phyloP scores from a whole-genome alignment of 768 basidiomycete genomes.

The Tephrocybe sp. region DNA sequence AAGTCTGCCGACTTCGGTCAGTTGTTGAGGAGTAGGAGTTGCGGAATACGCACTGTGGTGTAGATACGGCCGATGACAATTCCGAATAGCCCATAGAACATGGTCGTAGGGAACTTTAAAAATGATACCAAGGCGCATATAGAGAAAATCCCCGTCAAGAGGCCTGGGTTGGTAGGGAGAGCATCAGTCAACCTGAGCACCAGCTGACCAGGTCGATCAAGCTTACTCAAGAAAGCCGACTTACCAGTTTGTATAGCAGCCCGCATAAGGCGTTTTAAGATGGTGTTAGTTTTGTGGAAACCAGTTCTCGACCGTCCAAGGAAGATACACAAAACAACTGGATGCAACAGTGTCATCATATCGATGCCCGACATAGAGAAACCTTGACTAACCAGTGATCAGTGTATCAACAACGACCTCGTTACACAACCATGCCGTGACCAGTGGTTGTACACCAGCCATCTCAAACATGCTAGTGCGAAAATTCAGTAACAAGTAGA shows the following conservation, averaged over 20 bases:
- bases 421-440: conserved; percentile 18
- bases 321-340: conserved; percentile 15
- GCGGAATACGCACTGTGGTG: conserved; percentile 22
- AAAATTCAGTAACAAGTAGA: neutral
- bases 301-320: conserved; percentile 28
- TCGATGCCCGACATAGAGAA: neutral
- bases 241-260: conserved; percentile 31
- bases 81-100: conserved; percentile 30
- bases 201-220: neutral
- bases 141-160: conserved; percentile 30
- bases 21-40: neutral
- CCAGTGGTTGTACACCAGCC: conserved; percentile 5
- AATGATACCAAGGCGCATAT: conserved; percentile 26
- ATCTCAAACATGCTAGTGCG: neutral
- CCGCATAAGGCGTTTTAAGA: conserved; percentile 31
- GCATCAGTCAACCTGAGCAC: neutral
- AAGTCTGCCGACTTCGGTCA: conserved; percentile 9
- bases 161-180: conserved; percentile 8
- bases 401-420: conserved; percentile 16
- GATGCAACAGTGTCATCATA: neutral
- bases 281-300: conserved; percentile 27
- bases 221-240: neutral
- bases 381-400: conserved; percentile 6
- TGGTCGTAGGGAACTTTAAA: conserved; percentile 19
- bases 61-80: conserved; percentile 36